phyloP scores from a whole-genome alignment of 305 asterid genomes.

The Fraxinus greggii region DNA sequence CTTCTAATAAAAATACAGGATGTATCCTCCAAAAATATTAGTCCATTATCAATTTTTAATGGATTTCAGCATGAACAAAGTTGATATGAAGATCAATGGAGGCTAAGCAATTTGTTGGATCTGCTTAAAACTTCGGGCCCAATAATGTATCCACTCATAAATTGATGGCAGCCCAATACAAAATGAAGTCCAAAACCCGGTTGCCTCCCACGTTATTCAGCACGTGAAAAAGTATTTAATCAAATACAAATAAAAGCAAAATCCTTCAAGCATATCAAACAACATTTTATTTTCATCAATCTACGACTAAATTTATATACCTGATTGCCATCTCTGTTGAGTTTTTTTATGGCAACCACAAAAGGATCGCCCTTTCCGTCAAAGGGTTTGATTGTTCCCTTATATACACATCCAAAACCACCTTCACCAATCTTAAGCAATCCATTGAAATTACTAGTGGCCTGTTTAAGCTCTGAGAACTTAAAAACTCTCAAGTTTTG shows the following conservation, averaged over 20 bases:
- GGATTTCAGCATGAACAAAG: not conserved
- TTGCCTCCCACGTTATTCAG: not conserved
- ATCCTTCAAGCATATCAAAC: not conserved
- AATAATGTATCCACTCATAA: not conserved
- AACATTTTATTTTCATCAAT: not conserved
- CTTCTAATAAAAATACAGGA: not conserved
- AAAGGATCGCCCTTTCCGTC: slow-evolving; percentile 50
- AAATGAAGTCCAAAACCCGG: too few relatives aligned
- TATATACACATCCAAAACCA: slow-evolving; percentile 75
- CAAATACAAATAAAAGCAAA: not conserved
- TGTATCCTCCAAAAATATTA: not conserved
- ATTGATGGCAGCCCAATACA: not conserved
- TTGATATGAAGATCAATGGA: not conserved
- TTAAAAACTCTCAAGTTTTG: slow-evolving; percentile 63
- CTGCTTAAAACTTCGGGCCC: not conserved
- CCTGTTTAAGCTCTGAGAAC: slow-evolving; percentile 58
- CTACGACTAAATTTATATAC: slow-evolving; percentile 22
- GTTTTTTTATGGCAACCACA: slow-evolving; percentile 78
- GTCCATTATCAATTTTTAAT: not conserved
- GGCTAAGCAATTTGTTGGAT: not conserved
- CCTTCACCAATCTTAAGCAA: slow-evolving; percentile 76
- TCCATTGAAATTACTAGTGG: slow-evolving; percentile 64
- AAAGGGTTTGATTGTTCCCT: slow-evolving; percentile 50
- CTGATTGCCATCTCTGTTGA: slow-evolving; percentile 68
- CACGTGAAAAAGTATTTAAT: not conserved